These are phyloP conservation scores for Saccharomycopsis microspora DNA, from an alignment of 805 yeast species.

Conservation along the genomic window DNA sequence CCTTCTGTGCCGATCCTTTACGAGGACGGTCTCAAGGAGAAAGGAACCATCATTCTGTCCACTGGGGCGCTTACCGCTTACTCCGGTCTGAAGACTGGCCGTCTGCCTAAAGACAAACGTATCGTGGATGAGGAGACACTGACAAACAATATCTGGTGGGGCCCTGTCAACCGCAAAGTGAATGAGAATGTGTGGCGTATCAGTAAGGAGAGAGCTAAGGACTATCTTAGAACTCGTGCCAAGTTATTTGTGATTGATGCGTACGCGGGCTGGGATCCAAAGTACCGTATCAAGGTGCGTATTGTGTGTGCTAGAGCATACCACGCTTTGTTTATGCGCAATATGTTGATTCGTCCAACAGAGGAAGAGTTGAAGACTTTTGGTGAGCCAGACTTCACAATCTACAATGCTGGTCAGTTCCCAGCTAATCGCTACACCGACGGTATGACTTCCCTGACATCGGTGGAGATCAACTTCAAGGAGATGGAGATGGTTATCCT, in stretches of 20 bases:
- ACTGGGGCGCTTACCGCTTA: conserved; percentile 93
- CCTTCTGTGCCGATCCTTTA: conserved; percentile 87
- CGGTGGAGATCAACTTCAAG: conserved; percentile 93
- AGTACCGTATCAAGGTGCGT: conserved; percentile 91
- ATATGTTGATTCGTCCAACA: conserved; percentile 94
- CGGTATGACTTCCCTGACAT: conserved; percentile 94
- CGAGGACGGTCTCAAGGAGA: conserved; percentile 88
- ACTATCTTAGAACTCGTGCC: conserved; percentile 90
- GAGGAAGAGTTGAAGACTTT: conserved; percentile 77
- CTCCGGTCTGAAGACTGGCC: conserved; percentile 93
- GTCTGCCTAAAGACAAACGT: conserved; percentile 97
- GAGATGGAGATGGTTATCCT: conserved; percentile 97
- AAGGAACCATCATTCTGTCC: conserved; percentile 82
- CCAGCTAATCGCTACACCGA: conserved; percentile 94
- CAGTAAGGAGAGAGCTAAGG: conserved; percentile 92
- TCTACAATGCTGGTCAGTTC: conserved; percentile 98
- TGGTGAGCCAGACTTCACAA: conserved; percentile 97
- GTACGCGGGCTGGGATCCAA: conserved; percentile 98
- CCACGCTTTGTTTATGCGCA: conserved; percentile 96
- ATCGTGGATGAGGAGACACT: conserved; percentile 92
- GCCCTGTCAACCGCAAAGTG: conserved; percentile 94
- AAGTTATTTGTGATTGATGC: conserved; percentile 94
- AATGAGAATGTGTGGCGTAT: conserved; percentile 91
- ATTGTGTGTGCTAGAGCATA: conserved; percentile 97
- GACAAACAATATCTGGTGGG: conserved; percentile 91